Evolutionary conservation across 2,329 filamentous ascomycete genomes (phyloP).

Genomic region (Monosporascus sp.): DNA sequence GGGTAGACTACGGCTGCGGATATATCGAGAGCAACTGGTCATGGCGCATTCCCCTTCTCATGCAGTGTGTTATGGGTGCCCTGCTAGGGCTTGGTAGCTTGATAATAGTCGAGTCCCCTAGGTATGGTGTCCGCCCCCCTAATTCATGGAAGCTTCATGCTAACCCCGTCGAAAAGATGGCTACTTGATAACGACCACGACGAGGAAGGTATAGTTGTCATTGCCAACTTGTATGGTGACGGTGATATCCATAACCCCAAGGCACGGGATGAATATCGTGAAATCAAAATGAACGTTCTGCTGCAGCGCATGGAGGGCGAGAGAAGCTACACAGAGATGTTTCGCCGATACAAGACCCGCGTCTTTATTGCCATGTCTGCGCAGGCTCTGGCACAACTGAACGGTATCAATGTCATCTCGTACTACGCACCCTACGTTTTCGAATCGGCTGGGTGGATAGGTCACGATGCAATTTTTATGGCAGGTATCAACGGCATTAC

Average conservation of each 20-base stretch:
- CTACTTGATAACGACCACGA: conserved; percentile 96
- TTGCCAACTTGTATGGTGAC: conserved; percentile 93
- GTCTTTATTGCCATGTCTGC: conserved; percentile 99
- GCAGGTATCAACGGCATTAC: conserved; percentile 90
- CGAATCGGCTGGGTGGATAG: conserved; percentile 92
- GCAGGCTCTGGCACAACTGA: conserved; percentile 89
- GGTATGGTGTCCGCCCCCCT: conserved; percentile 44
- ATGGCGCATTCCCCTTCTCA: conserved; percentile 82
- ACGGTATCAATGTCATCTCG: conserved; percentile 98
- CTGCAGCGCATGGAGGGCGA: conserved; percentile 93
- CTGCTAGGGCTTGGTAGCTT: conserved; percentile 81
- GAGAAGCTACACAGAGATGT: conserved; percentile 89
- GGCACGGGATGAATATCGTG: conserved; percentile 91
- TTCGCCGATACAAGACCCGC: conserved; percentile 81
- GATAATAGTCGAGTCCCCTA: conserved; percentile 92
- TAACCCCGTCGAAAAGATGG: conserved; percentile 59
- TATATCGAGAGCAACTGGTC: conserved; percentile 80
- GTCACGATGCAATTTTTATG: conserved; percentile 89
- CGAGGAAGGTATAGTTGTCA: conserved; percentile 96
- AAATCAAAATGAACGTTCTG: conserved; percentile 98
- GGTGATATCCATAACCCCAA: conserved; percentile 92
- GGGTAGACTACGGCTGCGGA: conserved; percentile 97
- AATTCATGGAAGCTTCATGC: conserved; percentile 4
- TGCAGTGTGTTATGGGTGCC: conserved; percentile 93
- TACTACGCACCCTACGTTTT: conserved; percentile 98